Conservation (phyloP, 2,329 filamentous ascomycete species). For the Scedosporium dehoogii region DNA sequence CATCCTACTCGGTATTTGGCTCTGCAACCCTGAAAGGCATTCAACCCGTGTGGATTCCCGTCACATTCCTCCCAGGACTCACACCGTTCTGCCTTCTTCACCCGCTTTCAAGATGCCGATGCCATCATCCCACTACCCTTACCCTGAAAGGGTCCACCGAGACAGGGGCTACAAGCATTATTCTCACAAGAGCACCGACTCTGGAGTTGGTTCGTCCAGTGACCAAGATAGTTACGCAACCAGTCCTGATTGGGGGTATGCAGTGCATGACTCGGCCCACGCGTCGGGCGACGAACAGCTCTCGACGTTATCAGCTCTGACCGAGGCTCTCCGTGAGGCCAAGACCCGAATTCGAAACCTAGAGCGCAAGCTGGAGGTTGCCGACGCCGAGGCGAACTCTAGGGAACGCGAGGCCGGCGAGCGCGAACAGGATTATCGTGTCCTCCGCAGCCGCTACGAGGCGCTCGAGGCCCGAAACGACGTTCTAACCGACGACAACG, state of each 20-base stretch:
- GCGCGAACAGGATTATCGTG: constrained; percentile 5
- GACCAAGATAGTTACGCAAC: constrained; percentile 12
- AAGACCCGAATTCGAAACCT: background rate
- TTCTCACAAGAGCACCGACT: constrained; percentile 12
- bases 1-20: too few relatives aligned
- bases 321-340: constrained; percentile 5
- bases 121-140: background rate
- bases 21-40: too few relatives aligned
- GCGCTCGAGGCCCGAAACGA: constrained; percentile 9
- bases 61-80: background rate
- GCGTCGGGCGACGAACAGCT: background rate
- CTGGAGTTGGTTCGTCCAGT: constrained; percentile 13
- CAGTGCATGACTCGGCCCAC: constrained; percentile 11
- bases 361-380: constrained; percentile 1
- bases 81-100: background rate
- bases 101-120: background rate
- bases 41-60: too few relatives aligned
- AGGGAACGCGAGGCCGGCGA: constrained; percentile 2
- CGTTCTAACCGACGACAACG: constrained; percentile 26
- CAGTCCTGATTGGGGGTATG: constrained; percentile 11
- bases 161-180: constrained; percentile 9
- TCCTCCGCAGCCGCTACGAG: background rate
- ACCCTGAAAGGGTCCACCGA: background rate
- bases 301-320: constrained; percentile 2
- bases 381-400: background rate